These are phyloP conservation scores for Marchantia polymorpha DNA, from an alignment of 225 moss, liverwort and hornwort genomes.

Conservation along the genomic window DNA sequence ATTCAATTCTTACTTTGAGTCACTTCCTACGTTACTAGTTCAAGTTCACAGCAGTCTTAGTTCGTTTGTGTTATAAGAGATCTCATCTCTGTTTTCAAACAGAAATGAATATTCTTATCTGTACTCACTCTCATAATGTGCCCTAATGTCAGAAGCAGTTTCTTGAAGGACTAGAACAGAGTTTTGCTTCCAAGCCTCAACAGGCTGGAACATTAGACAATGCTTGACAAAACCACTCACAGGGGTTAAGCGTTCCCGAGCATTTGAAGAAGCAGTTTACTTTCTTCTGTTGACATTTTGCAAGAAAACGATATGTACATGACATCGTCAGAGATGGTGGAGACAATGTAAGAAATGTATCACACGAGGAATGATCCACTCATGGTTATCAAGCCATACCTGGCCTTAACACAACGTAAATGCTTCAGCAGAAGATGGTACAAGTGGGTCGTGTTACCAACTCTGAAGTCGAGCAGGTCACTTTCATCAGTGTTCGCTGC, in stretches of 20 bases:
- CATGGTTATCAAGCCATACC: background rate
- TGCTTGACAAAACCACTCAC: background rate
- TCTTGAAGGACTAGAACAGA: background rate
- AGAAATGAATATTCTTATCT: background rate
- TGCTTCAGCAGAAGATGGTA: background rate
- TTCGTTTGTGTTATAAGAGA: background rate
- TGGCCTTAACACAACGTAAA: background rate
- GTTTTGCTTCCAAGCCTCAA: background rate
- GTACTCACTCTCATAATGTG: background rate
- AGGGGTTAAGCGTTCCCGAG: background rate
- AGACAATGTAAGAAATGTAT: background rate
- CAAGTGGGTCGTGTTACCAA: conserved; percentile 3
- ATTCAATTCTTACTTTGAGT: background rate
- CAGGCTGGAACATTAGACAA: background rate
- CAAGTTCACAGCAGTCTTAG: background rate
- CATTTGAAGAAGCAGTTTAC: background rate
- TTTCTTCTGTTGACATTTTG: background rate
- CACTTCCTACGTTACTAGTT: background rate
- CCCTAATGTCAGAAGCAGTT: background rate
- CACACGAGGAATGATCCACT: background rate
- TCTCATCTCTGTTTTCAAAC: background rate
- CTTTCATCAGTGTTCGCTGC: background rate
- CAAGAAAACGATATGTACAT: conserved; percentile 5
- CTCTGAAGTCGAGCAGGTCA: background rate
- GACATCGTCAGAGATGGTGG: background rate